Evolutionary conservation across 495 filamentous ascomycete species (phyloP), one percentile per base, ranked within the genome.

Genomic region (Talaromyces adpressus): DNA sequence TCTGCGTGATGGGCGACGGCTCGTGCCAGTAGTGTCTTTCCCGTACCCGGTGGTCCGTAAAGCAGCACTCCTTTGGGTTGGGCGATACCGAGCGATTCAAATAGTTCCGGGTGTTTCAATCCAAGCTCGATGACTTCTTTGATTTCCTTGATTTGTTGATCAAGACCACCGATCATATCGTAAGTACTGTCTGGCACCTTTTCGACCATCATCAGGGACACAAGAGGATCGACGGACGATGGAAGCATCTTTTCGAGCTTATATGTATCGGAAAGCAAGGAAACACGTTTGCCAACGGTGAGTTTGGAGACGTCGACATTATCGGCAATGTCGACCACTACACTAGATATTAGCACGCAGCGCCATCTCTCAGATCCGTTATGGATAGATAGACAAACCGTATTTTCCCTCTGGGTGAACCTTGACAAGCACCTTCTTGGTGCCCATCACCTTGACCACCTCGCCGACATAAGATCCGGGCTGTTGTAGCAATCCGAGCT

Each of bases 121-220:
- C 94, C 94, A 34, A 99, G 89, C 79, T 99, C 94, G 74, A 99
- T 98, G 61, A 99, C 94, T 75, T 99, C 94, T 79, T 99, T 99
- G 81, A 99, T 99, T 77, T 99, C 95, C 81, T 99, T 98, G 80
- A 99, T 98, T 71, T 99, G 94, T 72, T 99, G 95, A 69, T 98
- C 95, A 54, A 99, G 82, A 64, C 94, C 94, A 75, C 94, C 94
- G 70, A 99, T 99, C 94, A 99, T 99, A 79, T 99, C 94, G 81
- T 99, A 99, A 72, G 94, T 99, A 79, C 92, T 96, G 80, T 99
- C 94, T 29, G 94, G 94, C 27, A 99, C 94, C 79, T 99, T 99
- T 76, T 99, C 94, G 52, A 99, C 94, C 95, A 99, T 98, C 94
- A 99, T 99, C 70, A 99, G 91, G n/a, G 94, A 98, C 39, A 99